Base-by-base conservation (phyloP, 257 asterid species). In the Primulina eburnea region DNA sequence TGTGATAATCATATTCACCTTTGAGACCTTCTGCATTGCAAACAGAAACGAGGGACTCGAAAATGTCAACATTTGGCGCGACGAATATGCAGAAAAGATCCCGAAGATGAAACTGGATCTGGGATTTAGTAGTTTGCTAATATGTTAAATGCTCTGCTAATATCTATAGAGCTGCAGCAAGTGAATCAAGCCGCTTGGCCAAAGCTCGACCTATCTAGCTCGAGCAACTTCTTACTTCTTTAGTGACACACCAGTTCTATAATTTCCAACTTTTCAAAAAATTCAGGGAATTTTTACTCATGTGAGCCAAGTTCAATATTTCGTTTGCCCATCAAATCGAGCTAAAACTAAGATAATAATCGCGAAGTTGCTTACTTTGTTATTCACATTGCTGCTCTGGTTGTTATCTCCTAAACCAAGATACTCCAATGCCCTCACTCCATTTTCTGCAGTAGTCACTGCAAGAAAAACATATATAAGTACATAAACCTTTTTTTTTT, bases 381-480 rank as follows among this genome's bases (percentile, higher is more conserved):
- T 64, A 38, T 60, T 73, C 28, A 43, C 17, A 30, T 65, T 34
- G 65, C 56, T 34, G 28, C 64, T 67, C 58, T 75, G 76, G 26
- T 55, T 74, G 64, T 72, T 70, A 72, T 72, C 77, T 59, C 71
- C 80, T 68, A 83, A 69, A 56, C 85, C 87, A 67, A 86, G 77
- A 73, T 81, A 86, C 81, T 86, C 88, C 75, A 86, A 80, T 21
- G 91, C 91, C 64, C 88, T 86, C 68, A 77, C 38, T 26, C 82
- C 91, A 60, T 83, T 83, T 61, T 86, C 88, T 69, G 91, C 91
- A 21, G 91, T 86, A 37, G 91, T 86, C 76, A 86, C 91, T 86
- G 78, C 68, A 76, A 21, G 9, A 65, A 68, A 55, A 1, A 8
- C 30, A 76, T 50, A 17, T 28, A 29, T 11, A 16, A 7, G 40